phyloP scores from a whole-genome alignment of 2,329 filamentous ascomycete genomes.

The Diaporthe longicolla region DNA sequence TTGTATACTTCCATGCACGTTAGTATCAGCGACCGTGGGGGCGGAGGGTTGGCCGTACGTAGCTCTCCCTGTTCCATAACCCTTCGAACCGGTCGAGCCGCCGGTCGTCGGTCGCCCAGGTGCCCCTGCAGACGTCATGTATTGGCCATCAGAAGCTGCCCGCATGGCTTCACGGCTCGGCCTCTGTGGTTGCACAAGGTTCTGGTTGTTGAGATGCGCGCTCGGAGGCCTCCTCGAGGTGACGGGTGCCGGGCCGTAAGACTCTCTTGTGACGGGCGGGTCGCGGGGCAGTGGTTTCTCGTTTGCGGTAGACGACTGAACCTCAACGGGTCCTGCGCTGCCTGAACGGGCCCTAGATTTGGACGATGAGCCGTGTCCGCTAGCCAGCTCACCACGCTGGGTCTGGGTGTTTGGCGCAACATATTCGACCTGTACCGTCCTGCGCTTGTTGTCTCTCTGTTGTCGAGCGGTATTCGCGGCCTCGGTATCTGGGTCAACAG shows the following conservation, averaged over 20 bases:
- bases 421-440: slow-evolving; percentile 98
- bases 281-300: slow-evolving; percentile 75
- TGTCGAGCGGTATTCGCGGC: slow-evolving; percentile 66
- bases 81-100: slow-evolving; percentile 79
- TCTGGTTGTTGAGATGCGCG: slow-evolving; percentile 61
- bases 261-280: slow-evolving; percentile 63
- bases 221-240: slow-evolving; percentile 62
- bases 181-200: slow-evolving; percentile 60
- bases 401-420: slow-evolving; percentile 92
- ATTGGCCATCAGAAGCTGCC: slow-evolving; percentile 66
- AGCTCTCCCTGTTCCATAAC: slow-evolving; percentile 68
- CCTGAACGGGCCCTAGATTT: slow-evolving; percentile 68
- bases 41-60: slow-evolving; percentile 91
- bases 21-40: slow-evolving; percentile 88
- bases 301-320: slow-evolving; percentile 46
- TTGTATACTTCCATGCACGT: slow-evolving; percentile 89
- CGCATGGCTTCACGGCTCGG: slow-evolving; percentile 65
- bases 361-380: slow-evolving; percentile 50
- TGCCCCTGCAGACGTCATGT: slow-evolving; percentile 64
- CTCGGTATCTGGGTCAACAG: slow-evolving; percentile 77
- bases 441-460: slow-evolving; percentile 89
- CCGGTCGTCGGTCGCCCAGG: slow-evolving; percentile 81
- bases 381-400: slow-evolving; percentile 71
- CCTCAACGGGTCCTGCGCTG: slow-evolving; percentile 66
- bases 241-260: slow-evolving; percentile 50